These are phyloP conservation scores for Saccharum spontaneum DNA, from an alignment of 176 grass and related monocot species.

Conservation along the genomic window DNA sequence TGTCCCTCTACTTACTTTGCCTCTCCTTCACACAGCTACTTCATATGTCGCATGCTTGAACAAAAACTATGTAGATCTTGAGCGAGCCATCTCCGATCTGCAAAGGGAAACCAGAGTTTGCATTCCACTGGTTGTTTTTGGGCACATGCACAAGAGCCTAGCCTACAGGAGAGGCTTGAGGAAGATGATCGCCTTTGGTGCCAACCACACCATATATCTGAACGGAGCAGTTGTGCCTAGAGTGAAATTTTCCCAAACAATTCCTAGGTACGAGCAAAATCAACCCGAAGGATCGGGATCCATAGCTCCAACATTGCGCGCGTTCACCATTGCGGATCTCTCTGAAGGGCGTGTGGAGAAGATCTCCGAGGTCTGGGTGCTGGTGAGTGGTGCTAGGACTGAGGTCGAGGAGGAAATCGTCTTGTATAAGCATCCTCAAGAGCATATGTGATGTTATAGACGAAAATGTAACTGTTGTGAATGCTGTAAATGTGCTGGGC, in stretches of 20 bases:
- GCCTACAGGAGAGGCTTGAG: slow-evolving; percentile 62
- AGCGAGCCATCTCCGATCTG: slow-evolving; percentile 65
- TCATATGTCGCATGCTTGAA: neutral
- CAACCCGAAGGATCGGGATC: slow-evolving; percentile 31
- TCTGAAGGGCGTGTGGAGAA: slow-evolving; percentile 57
- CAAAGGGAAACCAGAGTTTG: slow-evolving; percentile 56
- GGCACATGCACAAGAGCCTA: slow-evolving; percentile 92
- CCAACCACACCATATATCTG: slow-evolving; percentile 63
- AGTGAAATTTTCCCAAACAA: slow-evolving; percentile 40
- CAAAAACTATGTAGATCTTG: slow-evolving; percentile 55
- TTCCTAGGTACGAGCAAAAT: slow-evolving; percentile 19
- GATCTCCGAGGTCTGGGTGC: slow-evolving; percentile 78
- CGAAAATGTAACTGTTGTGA: neutral
- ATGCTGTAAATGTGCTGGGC: slow-evolving; percentile 20
- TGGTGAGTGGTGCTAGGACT: slow-evolving; percentile 37
- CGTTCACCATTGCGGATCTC: slow-evolving; percentile 66
- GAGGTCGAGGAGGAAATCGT: slow-evolving; percentile 70
- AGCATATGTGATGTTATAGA: slow-evolving; percentile 19
- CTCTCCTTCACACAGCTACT: neutral
- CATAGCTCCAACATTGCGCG: slow-evolving; percentile 33
- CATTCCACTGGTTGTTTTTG: slow-evolving; percentile 82
- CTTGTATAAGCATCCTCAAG: slow-evolving; percentile 49
- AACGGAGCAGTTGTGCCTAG: slow-evolving; percentile 89
- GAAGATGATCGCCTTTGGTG: slow-evolving; percentile 68
- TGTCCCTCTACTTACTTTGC: neutral